Conservation (phyloP, 345 rosid species). For the Linum usitatissimum region DNA sequence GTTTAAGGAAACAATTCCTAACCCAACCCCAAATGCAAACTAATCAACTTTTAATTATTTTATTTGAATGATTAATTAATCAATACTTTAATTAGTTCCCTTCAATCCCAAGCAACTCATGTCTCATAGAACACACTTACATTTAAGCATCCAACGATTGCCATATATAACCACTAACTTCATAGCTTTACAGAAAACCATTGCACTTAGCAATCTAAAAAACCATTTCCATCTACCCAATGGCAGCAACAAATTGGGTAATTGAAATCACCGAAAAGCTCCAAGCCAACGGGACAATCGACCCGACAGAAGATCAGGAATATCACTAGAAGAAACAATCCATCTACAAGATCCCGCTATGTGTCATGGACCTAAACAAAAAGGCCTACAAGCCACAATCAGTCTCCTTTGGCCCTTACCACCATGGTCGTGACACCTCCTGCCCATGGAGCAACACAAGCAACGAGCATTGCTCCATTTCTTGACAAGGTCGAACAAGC, state of each 20-base stretch:
- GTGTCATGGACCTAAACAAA: conserved; percentile 22
- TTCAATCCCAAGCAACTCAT: too few species aligned
- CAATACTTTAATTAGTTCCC: too few species aligned
- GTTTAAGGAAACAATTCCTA: too few species aligned
- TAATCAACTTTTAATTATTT: too few species aligned
- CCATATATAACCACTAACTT: too few species aligned
- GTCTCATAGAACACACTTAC: too few species aligned
- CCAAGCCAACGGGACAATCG: conserved; percentile 2
- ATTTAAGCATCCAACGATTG: too few species aligned
- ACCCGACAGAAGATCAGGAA: conserved; percentile 6
- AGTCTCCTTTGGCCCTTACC: conserved; percentile 40
- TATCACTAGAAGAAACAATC: conserved; percentile 26
- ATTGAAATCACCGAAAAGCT: conserved; percentile 14
- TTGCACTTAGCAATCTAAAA: too few species aligned
- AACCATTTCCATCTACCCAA: background rate
- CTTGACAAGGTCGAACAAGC: conserved; percentile 20
- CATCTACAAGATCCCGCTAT: conserved; percentile 29
- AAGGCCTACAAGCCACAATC: conserved; percentile 29
- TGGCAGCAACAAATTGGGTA: conserved; percentile 11
- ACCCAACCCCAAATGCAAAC: too few species aligned
- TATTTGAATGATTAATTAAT: too few species aligned
- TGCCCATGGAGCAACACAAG: conserved; percentile 37
- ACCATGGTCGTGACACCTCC: conserved; percentile 19
- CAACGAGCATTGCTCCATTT: conserved; percentile 27
- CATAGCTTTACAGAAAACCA: too few species aligned